phyloP scores from a whole-genome alignment of 306 rosid species.

The Sphenostylis stenocarpa region DNA sequence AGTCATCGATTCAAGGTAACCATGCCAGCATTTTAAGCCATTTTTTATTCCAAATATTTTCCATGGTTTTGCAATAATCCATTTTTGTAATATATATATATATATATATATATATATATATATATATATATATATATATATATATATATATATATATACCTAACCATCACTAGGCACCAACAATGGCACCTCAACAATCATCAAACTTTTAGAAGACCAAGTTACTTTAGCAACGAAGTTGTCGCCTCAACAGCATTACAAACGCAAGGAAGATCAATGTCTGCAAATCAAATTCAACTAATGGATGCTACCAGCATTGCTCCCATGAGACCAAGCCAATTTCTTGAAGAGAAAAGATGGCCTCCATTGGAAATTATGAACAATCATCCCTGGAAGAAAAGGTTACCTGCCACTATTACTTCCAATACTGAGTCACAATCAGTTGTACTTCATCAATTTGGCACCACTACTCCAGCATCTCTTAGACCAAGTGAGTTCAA shows the following conservation, averaged over 20 bases:
- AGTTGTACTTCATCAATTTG: constrained; percentile 30
- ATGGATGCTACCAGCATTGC: constrained; percentile 33
- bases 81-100: not conserved
- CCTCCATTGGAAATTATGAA: constrained; percentile 44
- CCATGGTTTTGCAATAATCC: not conserved
- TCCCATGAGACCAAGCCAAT: constrained; percentile 58
- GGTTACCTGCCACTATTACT: constrained; percentile 22
- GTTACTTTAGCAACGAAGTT: constrained; percentile 33
- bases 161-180: constrained; percentile 38
- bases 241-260: constrained; percentile 31
- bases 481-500: constrained; percentile 30
- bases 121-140: too few species aligned
- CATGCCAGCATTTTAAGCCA: not conserved
- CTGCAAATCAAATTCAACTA: constrained; percentile 29
- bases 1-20: constrained; percentile 42
- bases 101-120: too few species aligned
- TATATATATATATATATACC: too few species aligned
- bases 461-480: constrained; percentile 23
- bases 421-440: constrained; percentile 22
- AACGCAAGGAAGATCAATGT: constrained; percentile 32
- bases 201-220: constrained; percentile 37
- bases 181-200: constrained; percentile 40
- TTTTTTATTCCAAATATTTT: not conserved
- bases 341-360: constrained; percentile 56
- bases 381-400: constrained; percentile 35